Evolutionary conservation across 2,329 filamentous ascomycete species (phyloP), one percentile per base, ranked within the genome.

Genomic region (Exophiala oligosperma): DNA sequence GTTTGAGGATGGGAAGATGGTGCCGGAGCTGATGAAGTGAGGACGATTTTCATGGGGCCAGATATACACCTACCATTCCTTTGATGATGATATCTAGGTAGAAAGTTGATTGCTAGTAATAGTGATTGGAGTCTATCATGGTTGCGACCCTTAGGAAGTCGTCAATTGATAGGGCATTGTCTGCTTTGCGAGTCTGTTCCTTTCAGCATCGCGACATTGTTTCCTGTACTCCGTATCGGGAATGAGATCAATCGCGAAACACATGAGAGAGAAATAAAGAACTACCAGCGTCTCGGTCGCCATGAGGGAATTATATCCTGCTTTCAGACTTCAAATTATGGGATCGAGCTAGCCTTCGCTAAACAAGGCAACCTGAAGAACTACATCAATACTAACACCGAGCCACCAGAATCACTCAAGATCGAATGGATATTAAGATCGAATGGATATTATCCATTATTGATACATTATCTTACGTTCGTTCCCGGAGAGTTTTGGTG

Each of bases 321-420:
- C 41, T 60, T 64, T 47, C 44, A 46, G 47, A 59, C 29, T 17
- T 63, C 66, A 14, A 54, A 59, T 37, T 63, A 64, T 47, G 64
- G 61, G 40, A 65, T 63, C 44, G 58, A 65, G 53, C 37, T 67
- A 41, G 60, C 62, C 24, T 57, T 48, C 44, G 62, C 64, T 23
- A 51, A 65, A 57, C 44, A 55, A 43, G 58, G 55, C 12, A 54
- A 65, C 52, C 60, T 65, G 46, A 58, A 61, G 50, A 40, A 35
- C 32, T 63, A 63, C 57, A 56, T 65, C 47, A 43, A 61, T 44
- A 46, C 48, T 37, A 57, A 52, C 26, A 44, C 57, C n/a, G 61
- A 63, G 49, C 61, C 60, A 7, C 32, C 55, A 29, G 55, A 63
- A 12, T 55, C 38, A 35, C 51, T 63, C 11, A n/a, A n/a, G n/a